These are phyloP conservation scores for Blastocladiella britannica DNA, from an alignment of 192 early-diverging fungal species.

Conservation along the genomic window DNA sequence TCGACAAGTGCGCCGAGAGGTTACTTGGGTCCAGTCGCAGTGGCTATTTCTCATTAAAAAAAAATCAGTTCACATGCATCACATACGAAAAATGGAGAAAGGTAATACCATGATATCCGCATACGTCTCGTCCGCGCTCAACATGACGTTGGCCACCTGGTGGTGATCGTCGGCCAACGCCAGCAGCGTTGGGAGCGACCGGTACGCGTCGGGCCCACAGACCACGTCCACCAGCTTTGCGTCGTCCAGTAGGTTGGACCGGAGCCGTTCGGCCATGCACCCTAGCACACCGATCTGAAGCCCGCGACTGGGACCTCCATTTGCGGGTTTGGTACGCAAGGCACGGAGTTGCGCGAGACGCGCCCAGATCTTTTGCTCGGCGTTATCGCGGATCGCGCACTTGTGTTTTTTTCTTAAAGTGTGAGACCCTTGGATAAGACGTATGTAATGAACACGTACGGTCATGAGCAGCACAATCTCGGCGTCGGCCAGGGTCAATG, in stretches of 20 bases:
- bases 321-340: constrained; percentile 26
- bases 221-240: constrained; percentile 53
- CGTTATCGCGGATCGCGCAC: constrained; percentile 58
- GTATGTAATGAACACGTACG: background rate
- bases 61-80: no score
- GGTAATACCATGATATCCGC: constrained; percentile 48
- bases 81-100: no score
- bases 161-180: constrained; percentile 36
- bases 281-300: constrained; percentile 56
- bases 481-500: constrained; percentile 26
- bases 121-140: constrained; percentile 61
- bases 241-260: constrained; percentile 41
- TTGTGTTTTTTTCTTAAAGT: no score
- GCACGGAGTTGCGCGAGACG: constrained; percentile 33
- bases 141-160: constrained; percentile 55
- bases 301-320: constrained; percentile 14
- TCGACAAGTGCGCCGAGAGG: constrained; percentile 45
- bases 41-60: no score
- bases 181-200: constrained; percentile 49
- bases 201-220: constrained; percentile 55
- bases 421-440: no score
- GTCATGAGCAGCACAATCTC: constrained; percentile 54
- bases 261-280: constrained; percentile 60
- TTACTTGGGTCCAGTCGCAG: constrained; percentile 38
- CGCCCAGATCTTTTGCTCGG: constrained; percentile 50